Evolutionary conservation across 1,284 basidiomycete species (phyloP), one percentile per base, ranked within the genome.

Genomic region (Cutaneotrichosporon cutaneum): DNA sequence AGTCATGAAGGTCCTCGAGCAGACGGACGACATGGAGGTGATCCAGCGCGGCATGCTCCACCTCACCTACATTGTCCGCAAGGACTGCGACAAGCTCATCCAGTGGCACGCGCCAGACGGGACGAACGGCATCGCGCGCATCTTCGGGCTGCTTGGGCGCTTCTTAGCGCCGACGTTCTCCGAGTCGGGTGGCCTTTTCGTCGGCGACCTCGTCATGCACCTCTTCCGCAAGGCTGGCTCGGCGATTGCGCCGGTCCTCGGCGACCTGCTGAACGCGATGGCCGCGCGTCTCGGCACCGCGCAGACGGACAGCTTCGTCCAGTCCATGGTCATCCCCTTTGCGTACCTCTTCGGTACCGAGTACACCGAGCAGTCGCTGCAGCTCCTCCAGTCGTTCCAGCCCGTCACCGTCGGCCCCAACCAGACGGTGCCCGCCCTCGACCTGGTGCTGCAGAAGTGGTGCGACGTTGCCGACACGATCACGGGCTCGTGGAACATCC

Each of bases 121-220:
- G 22, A 84, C 86, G 67, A 85, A 84, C 47, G 93, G 94, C 11
- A 84, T 95, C 11, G 86, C 88, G 21, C 83, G 86, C 63, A 83
- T 90, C 24, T 82, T 95, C 50, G 82, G 82, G 21, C 80, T 94
- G 21, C 85, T 96, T 21, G 90, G 88, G 14, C 86, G 85, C 65
- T 83, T 90, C 54, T 82, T 97, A 14, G 84, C 87, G 59, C 83
- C 83, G 0, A 72, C 72, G 18, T 80, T 80, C 61, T 88, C 84
- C 65, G 87, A 92, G 77, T 89, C 92, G 2, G 93, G 91, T 44
- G 94, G 94, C 13, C 84, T 98, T 11, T 89, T 90, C 56, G 88
- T 98, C 48, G 95, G 95, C 44, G 94, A 97, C 73, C 83, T 99
- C 47, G 90, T 99, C 72, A 90, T 97, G 65, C 93, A 97, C 70